Conservation (phyloP, 2,329 filamentous ascomycete genomes). For the Torrubiellomyces zombiae region DNA sequence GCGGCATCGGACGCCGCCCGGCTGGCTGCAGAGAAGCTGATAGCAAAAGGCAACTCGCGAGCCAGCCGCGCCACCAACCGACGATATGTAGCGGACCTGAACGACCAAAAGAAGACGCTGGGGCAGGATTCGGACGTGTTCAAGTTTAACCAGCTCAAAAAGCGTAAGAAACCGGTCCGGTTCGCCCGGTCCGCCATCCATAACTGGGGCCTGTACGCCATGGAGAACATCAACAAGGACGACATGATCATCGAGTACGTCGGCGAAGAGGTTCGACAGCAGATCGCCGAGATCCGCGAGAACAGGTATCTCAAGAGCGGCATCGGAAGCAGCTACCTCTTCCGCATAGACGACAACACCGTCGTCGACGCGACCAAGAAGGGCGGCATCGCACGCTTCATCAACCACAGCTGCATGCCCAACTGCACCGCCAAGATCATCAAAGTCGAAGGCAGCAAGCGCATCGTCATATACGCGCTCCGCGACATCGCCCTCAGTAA, state of each 20-base stretch:
- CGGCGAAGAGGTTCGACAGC: constrained; percentile 89
- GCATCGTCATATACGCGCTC: constrained; percentile 96
- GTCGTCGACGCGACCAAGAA: constrained; percentile 98
- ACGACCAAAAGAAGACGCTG: constrained; percentile 79
- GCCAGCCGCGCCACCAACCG: constrained; percentile 93
- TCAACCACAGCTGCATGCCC: constrained; percentile 95
- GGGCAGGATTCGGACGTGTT: constrained; percentile 78
- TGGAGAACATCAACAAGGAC: constrained; percentile 91
- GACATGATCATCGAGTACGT: constrained; percentile 99
- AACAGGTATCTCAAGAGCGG: constrained; percentile 85
- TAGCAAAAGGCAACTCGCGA: constrained; percentile 77
- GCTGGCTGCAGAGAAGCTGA: constrained; percentile 61
- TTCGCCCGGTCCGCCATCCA: constrained; percentile 96
- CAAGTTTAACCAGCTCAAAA: constrained; percentile 97
- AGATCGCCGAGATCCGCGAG: constrained; percentile 93
- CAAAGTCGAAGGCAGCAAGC: constrained; percentile 92
- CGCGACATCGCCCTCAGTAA: constrained; percentile 89
- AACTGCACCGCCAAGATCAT: constrained; percentile 99
- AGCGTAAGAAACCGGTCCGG: constrained; percentile 97
- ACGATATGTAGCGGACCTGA: constrained; percentile 83
- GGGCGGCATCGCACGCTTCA: constrained; percentile 93
- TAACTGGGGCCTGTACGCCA: constrained; percentile 95
- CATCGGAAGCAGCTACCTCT: constrained; percentile 92
- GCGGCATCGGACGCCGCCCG: constrained; percentile 55
- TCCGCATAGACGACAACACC: constrained; percentile 94